Conservation (phyloP, 257 asterid species). For the Eucommia ulmoides region DNA sequence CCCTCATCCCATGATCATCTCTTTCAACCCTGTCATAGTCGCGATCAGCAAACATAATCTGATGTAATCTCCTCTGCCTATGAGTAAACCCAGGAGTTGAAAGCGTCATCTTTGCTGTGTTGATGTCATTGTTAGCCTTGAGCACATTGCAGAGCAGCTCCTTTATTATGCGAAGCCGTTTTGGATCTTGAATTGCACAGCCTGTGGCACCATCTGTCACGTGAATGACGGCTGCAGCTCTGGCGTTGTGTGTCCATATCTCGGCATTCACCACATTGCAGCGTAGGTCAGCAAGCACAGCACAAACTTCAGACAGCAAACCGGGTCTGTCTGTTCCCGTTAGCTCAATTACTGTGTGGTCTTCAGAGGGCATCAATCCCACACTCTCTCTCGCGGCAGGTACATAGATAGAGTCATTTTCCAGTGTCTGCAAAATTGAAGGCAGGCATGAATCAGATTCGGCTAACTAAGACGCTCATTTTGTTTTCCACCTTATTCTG, state of each 20-base stretch:
- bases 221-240: constrained; percentile 82
- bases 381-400: constrained; percentile 46
- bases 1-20: constrained; percentile 13
- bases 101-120: constrained; percentile 48
- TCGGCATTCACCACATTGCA: constrained; percentile 68
- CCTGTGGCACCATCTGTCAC: constrained; percentile 40
- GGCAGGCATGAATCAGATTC: too few relatives aligned
- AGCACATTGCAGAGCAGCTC: constrained; percentile 48
- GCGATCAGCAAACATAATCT: constrained; percentile 76
- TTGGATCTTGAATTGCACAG: constrained; percentile 50
- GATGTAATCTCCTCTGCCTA: constrained; percentile 75
- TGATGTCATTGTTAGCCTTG: constrained; percentile 40
- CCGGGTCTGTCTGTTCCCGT: constrained; percentile 78
- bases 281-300: constrained; percentile 58
- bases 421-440: constrained; percentile 39
- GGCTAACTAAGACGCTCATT: too few relatives aligned
- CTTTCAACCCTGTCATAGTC: constrained; percentile 43
- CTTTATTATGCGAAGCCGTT: constrained; percentile 38
- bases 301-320: constrained; percentile 66
- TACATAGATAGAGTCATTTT: constrained; percentile 32
- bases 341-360: constrained; percentile 60
- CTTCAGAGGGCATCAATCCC: constrained; percentile 59
- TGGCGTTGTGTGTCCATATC: constrained; percentile 66
- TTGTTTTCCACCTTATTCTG: too few relatives aligned
- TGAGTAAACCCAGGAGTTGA: constrained; percentile 62